phyloP scores from a whole-genome alignment of 495 filamentous ascomycete genomes.

The Niebla homalea region DNA sequence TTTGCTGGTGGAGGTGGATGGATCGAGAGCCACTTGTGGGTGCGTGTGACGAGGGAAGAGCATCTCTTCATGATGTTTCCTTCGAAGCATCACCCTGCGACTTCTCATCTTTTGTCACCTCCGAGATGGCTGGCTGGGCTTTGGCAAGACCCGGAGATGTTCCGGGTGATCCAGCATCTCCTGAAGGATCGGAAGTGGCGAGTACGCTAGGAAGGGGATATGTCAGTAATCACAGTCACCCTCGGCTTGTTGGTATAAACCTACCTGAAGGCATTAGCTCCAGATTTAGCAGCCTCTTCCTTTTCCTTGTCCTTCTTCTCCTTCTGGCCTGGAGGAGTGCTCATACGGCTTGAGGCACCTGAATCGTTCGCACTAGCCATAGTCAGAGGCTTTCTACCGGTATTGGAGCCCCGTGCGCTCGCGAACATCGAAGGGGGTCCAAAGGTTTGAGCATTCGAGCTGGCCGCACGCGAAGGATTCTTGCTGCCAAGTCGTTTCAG shows the following conservation, averaged over 20 bases:
- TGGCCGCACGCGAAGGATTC: constrained; percentile 47
- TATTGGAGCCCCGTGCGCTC: constrained; percentile 64
- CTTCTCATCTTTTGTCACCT: neutral
- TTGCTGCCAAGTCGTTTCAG: constrained; percentile 60
- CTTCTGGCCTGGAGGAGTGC: constrained; percentile 62
- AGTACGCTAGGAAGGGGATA: constrained; percentile 35
- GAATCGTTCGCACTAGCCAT: constrained; percentile 68
- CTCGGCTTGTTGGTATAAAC: constrained; percentile 4
- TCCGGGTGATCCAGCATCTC: constrained; percentile 44
- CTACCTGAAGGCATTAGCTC: constrained; percentile 80
- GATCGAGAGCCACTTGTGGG: neutral
- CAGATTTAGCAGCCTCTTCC: constrained; percentile 49
- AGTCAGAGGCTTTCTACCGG: constrained; percentile 59
- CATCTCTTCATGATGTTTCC: neutral
- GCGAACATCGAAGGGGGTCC: constrained; percentile 68
- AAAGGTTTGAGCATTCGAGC: constrained; percentile 40
- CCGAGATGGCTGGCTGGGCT: constrained; percentile 8
- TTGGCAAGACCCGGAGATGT: constrained; percentile 45
- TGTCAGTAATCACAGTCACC: constrained; percentile 17
- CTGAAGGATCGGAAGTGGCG: constrained; percentile 37
- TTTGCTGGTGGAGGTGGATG: neutral
- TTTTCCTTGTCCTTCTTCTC: constrained; percentile 44
- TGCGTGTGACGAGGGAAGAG: neutral
- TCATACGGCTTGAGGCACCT: constrained; percentile 70
- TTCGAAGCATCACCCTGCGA: neutral